Conservation (phyloP, 306 rosid genomes). For the Styphnolobium japonicum region DNA sequence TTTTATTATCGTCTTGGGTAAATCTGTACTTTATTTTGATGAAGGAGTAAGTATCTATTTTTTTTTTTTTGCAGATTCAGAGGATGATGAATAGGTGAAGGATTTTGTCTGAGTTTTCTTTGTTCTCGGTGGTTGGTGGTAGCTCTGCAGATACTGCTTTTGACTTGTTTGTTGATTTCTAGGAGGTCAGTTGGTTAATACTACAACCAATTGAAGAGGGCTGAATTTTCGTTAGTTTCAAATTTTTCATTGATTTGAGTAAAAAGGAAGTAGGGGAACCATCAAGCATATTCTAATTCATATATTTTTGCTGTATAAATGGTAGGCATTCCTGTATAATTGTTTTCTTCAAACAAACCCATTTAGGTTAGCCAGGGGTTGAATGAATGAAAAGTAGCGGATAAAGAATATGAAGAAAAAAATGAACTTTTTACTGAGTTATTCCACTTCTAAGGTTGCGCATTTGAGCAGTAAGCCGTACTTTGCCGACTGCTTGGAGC, state of each 20-base stretch:
- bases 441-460: not conserved
- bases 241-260: constrained; percentile 34
- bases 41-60: constrained; percentile 5
- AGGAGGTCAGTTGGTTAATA: constrained; percentile 32
- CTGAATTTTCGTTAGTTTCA: constrained; percentile 34
- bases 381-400: constrained; percentile 29
- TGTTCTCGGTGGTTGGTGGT: constrained; percentile 33
- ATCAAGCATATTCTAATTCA: constrained; percentile 24
- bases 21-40: not conserved
- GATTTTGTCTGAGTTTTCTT: constrained; percentile 33
- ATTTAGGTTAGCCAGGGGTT: constrained; percentile 27
- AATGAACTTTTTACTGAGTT: not conserved
- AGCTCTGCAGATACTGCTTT: constrained; percentile 41
- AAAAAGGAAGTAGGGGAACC: constrained; percentile 39
- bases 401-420: not conserved
- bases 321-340: constrained; percentile 64
- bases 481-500: not conserved
- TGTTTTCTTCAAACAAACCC: constrained; percentile 32
- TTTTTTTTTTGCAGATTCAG: constrained; percentile 71
- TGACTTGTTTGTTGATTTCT: constrained; percentile 41
- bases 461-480: not conserved
- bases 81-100: constrained; percentile 67
- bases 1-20: constrained; percentile 2
- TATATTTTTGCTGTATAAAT: constrained; percentile 53
- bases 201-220: constrained; percentile 41